A percentile compares a stretch with the other conserved stretches of the same genome.
Evolutionary conservation across 106 monocot species (phyloP).

Genomic region (Apostasia shenzhenica): DNA sequence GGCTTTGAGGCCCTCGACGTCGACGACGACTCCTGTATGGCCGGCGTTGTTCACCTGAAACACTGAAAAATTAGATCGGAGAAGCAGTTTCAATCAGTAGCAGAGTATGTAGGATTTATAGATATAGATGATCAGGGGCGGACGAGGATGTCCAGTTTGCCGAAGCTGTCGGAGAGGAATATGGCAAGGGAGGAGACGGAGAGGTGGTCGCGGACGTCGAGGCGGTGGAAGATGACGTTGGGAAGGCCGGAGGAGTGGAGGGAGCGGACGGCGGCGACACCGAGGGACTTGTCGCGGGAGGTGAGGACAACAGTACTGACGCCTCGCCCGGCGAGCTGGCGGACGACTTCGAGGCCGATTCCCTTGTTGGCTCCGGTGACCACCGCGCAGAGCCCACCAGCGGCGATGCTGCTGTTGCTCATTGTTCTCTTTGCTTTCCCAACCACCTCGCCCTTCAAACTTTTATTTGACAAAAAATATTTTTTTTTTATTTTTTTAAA

Average conservation of each 20-base stretch:
- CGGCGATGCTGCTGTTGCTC: neutral
- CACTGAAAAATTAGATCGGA: too few species aligned
- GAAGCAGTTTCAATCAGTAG: neutral
- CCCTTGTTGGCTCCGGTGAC: constrained; percentile 80
- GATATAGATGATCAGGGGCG: neutral
- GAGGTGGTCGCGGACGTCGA: constrained; percentile 34
- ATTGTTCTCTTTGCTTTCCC: too few species aligned
- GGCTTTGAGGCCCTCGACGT: constrained; percentile 32
- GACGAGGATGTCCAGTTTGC: constrained; percentile 68
- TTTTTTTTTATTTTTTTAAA: too few species aligned
- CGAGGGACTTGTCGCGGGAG: constrained; percentile 38
- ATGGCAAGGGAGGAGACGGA: constrained; percentile 27
- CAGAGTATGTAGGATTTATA: neutral
- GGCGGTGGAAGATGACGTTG: constrained; percentile 40
- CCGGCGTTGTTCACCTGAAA: constrained; percentile 59
- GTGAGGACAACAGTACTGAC: constrained; percentile 44
- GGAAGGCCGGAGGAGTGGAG: constrained; percentile 23
- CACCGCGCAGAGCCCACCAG: constrained; percentile 25
- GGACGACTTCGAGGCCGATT: constrained; percentile 45
- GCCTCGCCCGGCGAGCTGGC: constrained; percentile 38
- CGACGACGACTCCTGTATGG: constrained; percentile 28
- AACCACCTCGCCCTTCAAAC: too few species aligned
- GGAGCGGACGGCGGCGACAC: constrained; percentile 21
- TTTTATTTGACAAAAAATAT: too few species aligned
- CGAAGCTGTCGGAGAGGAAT: constrained; percentile 24